Percentiles rank a stretch among this genome's conserved stretches.
Evolutionary conservation across 192 early-diverging fungal species (phyloP).

Genomic region (Phlyctochytrium planicorne): DNA sequence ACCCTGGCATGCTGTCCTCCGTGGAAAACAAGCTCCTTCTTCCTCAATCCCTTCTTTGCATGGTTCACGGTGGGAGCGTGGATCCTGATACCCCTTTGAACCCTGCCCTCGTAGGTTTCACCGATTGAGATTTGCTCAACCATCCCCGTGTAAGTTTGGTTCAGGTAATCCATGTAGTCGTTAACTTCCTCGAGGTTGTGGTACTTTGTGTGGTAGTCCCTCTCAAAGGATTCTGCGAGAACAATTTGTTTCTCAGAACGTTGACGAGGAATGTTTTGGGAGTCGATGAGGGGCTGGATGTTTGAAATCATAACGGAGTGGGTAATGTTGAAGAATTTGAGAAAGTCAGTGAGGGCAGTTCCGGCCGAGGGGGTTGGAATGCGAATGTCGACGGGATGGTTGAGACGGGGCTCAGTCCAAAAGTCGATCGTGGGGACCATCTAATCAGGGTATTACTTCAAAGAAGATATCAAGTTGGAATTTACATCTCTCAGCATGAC

Average conservation of each 20-base stretch:
- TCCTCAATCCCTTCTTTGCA: not conserved
- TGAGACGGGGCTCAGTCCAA: slow-evolving; percentile 21
- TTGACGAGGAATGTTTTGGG: not conserved
- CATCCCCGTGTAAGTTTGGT: slow-evolving; percentile 38
- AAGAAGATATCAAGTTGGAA: no score
- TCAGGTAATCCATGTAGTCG: slow-evolving; percentile 39
- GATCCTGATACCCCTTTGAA: slow-evolving; percentile 40
- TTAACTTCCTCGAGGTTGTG: slow-evolving; percentile 44
- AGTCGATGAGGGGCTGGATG: slow-evolving; percentile 17
- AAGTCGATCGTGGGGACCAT: slow-evolving; percentile 15
- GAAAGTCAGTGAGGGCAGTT: slow-evolving; percentile 10
- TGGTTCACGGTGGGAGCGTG: not conserved
- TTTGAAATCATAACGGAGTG: slow-evolving; percentile 15
- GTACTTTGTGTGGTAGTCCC: no score
- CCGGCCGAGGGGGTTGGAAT: slow-evolving; percentile 4
- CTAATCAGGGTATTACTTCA: no score
- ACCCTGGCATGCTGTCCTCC: slow-evolving; percentile 30
- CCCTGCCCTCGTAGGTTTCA: slow-evolving; percentile 49
- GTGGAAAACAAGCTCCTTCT: slow-evolving; percentile 33
- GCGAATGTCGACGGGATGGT: slow-evolving; percentile 16
- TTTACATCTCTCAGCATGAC: no score
- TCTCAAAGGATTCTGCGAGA: slow-evolving; percentile 12
- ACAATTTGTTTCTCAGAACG: no score
- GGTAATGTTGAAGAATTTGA: not conserved
- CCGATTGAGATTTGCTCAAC: slow-evolving; percentile 43